Evolutionary conservation across 2,329 filamentous ascomycete genomes (phyloP).

Genomic region (Cryphonectria radicalis): DNA sequence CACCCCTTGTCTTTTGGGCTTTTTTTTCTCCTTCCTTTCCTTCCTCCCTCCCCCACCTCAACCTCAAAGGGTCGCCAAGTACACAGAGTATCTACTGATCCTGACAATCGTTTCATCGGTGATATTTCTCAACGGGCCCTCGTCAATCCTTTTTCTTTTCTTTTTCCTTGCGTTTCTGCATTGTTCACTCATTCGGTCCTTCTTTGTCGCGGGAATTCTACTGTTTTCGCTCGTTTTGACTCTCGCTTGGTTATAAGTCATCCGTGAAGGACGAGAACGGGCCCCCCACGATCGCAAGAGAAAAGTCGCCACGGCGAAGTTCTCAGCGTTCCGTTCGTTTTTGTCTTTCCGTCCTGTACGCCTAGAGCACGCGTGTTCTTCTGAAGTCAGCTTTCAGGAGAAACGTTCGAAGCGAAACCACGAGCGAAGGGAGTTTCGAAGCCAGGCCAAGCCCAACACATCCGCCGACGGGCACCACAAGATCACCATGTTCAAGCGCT

Average conservation of each 20-base stretch:
- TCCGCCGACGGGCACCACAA: constrained; percentile 32
- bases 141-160: constrained; percentile 47
- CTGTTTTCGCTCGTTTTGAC: constrained; percentile 56
- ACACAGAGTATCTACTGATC: constrained; percentile 56
- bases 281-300: constrained; percentile 23
- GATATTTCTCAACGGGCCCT: constrained; percentile 60
- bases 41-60: constrained; percentile 55
- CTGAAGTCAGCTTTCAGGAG: constrained; percentile 24
- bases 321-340: constrained; percentile 41
- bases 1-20: constrained; percentile 39
- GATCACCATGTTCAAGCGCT: constrained; percentile 86
- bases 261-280: constrained; percentile 29
- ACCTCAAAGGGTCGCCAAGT: constrained; percentile 63
- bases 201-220: constrained; percentile 36
- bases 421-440: constrained; percentile 26
- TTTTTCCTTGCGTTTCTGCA: constrained; percentile 35
- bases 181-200: constrained; percentile 45
- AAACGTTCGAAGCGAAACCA: constrained; percentile 24
- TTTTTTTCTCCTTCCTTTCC: constrained; percentile 44
- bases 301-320: constrained; percentile 34
- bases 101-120: constrained; percentile 40
- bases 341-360: constrained; percentile 38
- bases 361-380: constrained; percentile 38
- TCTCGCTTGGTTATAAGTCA: constrained; percentile 38
- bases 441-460: constrained; percentile 22